Conservation (phyloP, 1,284 basidiomycete species). For the Leccinum subatratum region DNA sequence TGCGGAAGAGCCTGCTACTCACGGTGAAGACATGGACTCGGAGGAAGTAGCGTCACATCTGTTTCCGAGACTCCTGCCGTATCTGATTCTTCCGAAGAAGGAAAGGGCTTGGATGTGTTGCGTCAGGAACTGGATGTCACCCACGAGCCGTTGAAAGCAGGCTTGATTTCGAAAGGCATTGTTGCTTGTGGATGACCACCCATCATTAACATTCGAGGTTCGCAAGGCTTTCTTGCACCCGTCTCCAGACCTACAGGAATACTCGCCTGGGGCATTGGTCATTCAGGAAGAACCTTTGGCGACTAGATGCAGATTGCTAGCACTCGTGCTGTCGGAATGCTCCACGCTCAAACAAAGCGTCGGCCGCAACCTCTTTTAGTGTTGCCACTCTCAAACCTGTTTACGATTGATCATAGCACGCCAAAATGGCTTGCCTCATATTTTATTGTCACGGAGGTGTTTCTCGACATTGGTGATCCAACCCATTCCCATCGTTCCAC, state of each 20-base stretch:
- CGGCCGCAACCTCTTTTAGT: conserved; percentile 56
- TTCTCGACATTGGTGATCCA: conserved; percentile 74
- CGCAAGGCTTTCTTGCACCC: conserved; percentile 72
- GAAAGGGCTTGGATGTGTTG: conserved; percentile 59
- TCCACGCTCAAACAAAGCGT: conserved; percentile 51
- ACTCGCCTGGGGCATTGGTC: conserved; percentile 62
- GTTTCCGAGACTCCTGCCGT: conserved; percentile 10
- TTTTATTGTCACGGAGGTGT: conserved; percentile 62
- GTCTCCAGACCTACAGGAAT: conserved; percentile 55
- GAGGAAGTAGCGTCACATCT: conserved; percentile 22
- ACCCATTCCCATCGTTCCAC: conserved; percentile 47
- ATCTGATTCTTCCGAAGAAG: conserved; percentile 27
- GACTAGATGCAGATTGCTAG: conserved; percentile 81
- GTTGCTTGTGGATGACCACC: conserved; percentile 79
- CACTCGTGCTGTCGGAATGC: conserved; percentile 76
- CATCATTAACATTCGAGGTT: conserved; percentile 86
- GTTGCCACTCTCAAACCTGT: conserved; percentile 56
- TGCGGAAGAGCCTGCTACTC: conserved; percentile 23
- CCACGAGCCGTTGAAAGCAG: conserved; percentile 63
- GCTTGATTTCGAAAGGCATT: conserved; percentile 66
- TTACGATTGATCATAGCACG: conserved; percentile 44
- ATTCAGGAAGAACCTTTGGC: conserved; percentile 70
- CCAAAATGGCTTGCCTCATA: conserved; percentile 75
- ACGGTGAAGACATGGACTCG: conserved; percentile 30
- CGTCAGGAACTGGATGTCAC: conserved; percentile 59